Evolutionary conservation across 2,329 filamentous ascomycete species (phyloP), one percentile per base, ranked within the genome.

Genomic region (Apiospora hydei): DNA sequence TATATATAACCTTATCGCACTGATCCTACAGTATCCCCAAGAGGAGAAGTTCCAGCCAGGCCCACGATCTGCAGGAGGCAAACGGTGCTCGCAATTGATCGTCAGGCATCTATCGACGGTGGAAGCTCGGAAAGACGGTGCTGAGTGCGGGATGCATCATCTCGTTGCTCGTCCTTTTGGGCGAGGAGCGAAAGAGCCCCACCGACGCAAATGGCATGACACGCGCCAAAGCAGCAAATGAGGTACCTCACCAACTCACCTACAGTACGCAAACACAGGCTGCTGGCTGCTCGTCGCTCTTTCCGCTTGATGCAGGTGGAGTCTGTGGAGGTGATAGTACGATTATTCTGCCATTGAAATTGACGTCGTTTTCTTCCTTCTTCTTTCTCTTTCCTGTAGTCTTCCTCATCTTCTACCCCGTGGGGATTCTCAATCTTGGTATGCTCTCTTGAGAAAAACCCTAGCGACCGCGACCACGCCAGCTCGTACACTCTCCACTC

Each of bases 191-290:
- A 41, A 24, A 24, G 57, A 18, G 57, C 57, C 57, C 57, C 57
- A 41, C 30, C 57, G n/a, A 41, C n/a, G 26, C n/a, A 64, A 64
- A 64, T 64, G 57, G 57, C 57, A 64, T 64, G 57, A 64, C 57
- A 64, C 57, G 21, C 30, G 21, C 57, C 11, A 24, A 64, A 64
- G 57, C 34, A 41, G 57, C 57, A 34, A 61, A 30, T 61, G 26
- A 30, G 26, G 26, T 30, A 30, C 26, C 26, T 30, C 26, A 30
- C 26, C 26, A 30, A 30, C n/a, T n/a, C n/a, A n/a, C n/a, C n/a
- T n/a, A 61, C 53, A 61, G 30, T 61, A 61, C 53, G 53, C 53
- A 61, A 7, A 30, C 34, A 38, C 53, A 26, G 53, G 53, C 16
- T 57, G 53, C 30, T 61, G 53, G 53, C 16, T 57, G 53, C 30